Base-by-base conservation (phyloP, 495 filamentous ascomycete species). In the Penicillium robsamsonii region DNA sequence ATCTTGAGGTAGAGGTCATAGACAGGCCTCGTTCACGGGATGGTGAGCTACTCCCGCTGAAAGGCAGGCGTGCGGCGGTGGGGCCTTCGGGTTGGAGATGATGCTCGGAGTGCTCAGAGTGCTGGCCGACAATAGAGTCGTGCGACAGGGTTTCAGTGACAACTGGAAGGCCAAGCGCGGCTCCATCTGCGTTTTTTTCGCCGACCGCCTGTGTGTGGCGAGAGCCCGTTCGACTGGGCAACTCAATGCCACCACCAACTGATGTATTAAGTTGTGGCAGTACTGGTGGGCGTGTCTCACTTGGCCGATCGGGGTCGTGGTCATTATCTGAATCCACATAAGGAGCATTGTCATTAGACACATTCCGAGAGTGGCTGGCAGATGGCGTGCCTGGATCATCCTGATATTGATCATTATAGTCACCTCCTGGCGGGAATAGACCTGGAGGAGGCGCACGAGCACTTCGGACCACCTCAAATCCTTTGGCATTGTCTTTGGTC, bases 401-500 rank as follows among this genome's bases (percentile, higher is more conserved):
- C 9, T 75, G 69, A 73, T 87, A 90, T 70, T 61, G 81, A 68
- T 58, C 84, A 70, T 62, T 79, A 76, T 83, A 87, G 18, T 63
- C 63, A 18, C 66, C 66, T 9, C 53, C 70, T 6, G 69, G 62
- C 8, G 67, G 62, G 46, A 76, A 64, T n/a, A 75, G 64, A 18
- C 70, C 70, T 18, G 71, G 70, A 4, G 78, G 79, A 31, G 83
- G 83, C 18, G 81, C 79, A 60, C 91, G 81, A 40, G 89, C 80
- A 64, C 91, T 96, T 65, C 94, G 79, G 12, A 97, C 94, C 15
- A 98, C 94, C 67, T 96, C 94, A 55, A 98, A 98, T 0, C 94
- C 94, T 70, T 96, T 97, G 29, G 87, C 88, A 49, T 83, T 94
- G 42, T 94, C 91, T 61, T 94, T 96, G 3, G 83, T 88, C 69